Conservation (phyloP, 2,329 filamentous ascomycete species). For the Sporothrix variecibatus region DNA sequence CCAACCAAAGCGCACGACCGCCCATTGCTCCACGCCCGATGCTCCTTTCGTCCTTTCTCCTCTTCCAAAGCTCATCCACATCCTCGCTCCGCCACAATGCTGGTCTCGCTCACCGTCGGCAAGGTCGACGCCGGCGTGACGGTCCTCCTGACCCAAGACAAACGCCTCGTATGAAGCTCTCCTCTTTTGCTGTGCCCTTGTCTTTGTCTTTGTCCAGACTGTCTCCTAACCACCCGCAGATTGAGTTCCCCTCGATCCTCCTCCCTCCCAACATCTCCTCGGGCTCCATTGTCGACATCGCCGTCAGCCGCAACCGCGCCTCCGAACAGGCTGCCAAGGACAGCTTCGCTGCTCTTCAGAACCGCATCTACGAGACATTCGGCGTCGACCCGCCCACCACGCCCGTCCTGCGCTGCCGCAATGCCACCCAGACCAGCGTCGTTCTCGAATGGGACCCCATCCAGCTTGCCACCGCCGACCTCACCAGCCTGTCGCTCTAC, state of each 20-base stretch:
- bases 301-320: conserved; percentile 79
- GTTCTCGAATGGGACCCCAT: conserved; percentile 98
- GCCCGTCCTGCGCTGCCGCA: conserved; percentile 85
- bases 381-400: conserved; percentile 75
- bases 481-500: conserved; percentile 86
- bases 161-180: conserved; percentile 73
- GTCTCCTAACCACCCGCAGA: conserved; percentile 56
- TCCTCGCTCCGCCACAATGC: conserved; percentile 60
- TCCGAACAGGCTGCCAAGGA: conserved; percentile 75
- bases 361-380: conserved; percentile 83
- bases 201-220: neutral
- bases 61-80: neutral
- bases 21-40: neutral
- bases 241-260: conserved; percentile 97
- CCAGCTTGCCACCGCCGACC: conserved; percentile 85
- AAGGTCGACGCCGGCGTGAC: conserved; percentile 99
- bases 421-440: conserved; percentile 97
- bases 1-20: neutral
- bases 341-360: conserved; percentile 82
- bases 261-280: conserved; percentile 93
- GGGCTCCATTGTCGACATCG: conserved; percentile 97
- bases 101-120: conserved; percentile 96
- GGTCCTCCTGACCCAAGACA: conserved; percentile 93
- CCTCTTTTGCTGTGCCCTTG: neutral
- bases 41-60: too few species aligned